Evolutionary conservation across 352 stramenopile genomes (phyloP).

Genomic region (Lagenidium giganteum): DNA sequence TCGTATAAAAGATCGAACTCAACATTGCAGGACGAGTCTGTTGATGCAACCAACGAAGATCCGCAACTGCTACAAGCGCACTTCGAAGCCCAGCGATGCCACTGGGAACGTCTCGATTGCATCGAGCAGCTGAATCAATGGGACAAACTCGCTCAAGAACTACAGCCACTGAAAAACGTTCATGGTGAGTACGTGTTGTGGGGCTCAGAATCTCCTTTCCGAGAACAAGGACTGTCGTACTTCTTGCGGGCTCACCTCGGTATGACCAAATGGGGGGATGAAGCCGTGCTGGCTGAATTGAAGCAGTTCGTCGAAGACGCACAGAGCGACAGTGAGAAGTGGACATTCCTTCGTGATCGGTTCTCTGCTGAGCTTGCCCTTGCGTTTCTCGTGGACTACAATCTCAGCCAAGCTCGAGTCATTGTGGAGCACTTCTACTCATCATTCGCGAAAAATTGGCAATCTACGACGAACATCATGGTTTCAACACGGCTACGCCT

Average conservation of each 20-base stretch:
- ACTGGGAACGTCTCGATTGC: constrained; percentile 59
- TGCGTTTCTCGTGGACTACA: constrained; percentile 28
- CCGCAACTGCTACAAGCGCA: constrained; percentile 23
- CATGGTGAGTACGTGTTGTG: constrained; percentile 35
- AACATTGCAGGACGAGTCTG: constrained; percentile 28
- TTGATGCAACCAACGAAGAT: no score
- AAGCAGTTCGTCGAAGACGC: constrained; percentile 19
- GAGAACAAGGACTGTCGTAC: constrained; percentile 56
- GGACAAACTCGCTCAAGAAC: constrained; percentile 46
- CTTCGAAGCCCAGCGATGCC: constrained; percentile 48
- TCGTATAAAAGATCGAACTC: constrained; percentile 70
- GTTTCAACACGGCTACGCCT: constrained; percentile 42
- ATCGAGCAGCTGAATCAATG: constrained; percentile 69
- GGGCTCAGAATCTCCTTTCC: constrained; percentile 54
- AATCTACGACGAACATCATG: constrained; percentile 37
- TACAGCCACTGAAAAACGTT: constrained; percentile 13
- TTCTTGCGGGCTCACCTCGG: constrained; percentile 45
- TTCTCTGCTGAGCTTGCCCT: constrained; percentile 53
- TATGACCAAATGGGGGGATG: constrained; percentile 4
- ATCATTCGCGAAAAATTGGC: constrained; percentile 51
- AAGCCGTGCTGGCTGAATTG: constrained; percentile 3
- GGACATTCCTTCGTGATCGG: constrained; percentile 30
- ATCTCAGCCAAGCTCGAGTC: constrained; percentile 42
- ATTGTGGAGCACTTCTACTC: constrained; percentile 59
- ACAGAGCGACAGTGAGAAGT: constrained; percentile 22